These are phyloP conservation scores for Cyclotella sp. DNA, from an alignment of 108 stramenopile genomes.

Conservation along the genomic window DNA sequence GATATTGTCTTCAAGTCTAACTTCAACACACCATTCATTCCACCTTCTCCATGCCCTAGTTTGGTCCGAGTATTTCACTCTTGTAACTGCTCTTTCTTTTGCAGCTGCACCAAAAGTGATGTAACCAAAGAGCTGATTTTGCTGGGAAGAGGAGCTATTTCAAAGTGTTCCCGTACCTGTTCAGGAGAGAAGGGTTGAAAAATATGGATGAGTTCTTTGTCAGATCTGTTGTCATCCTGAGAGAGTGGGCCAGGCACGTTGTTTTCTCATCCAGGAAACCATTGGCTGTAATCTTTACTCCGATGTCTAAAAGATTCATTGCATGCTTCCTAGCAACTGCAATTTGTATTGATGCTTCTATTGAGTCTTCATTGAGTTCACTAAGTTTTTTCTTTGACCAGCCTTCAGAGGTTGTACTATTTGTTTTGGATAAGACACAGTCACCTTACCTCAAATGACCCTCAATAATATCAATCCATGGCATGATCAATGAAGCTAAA, in stretches of 20 bases:
- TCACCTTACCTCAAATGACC: background rate
- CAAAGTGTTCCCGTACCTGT: conserved; percentile 36
- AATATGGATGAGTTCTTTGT: conserved; percentile 14
- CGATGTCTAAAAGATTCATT: background rate
- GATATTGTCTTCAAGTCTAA: no score
- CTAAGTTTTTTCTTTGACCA: conserved; percentile 33
- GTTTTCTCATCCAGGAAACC: conserved; percentile 32
- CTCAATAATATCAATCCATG: conserved; percentile 18
- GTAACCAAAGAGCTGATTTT: conserved; percentile 40
- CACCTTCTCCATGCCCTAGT: conserved; percentile 26
- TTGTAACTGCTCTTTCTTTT: conserved; percentile 31
- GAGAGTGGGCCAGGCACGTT: conserved; percentile 29
- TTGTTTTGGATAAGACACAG: conserved; percentile 22
- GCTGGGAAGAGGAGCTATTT: conserved; percentile 31
- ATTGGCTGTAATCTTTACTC: conserved; percentile 27
- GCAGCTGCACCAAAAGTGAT: conserved; percentile 34
- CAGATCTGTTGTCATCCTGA: background rate
- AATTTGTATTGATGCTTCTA: background rate
- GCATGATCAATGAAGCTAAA: conserved; percentile 10
- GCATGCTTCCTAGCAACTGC: conserved; percentile 16
- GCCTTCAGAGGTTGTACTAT: conserved; percentile 18
- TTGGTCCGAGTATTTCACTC: conserved; percentile 33
- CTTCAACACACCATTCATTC: no score
- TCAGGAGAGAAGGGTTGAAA: background rate
- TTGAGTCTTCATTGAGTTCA: background rate